Base-by-base conservation (phyloP, 2,329 filamentous ascomycete species). In the Arthrobotrys entomopaga region DNA sequence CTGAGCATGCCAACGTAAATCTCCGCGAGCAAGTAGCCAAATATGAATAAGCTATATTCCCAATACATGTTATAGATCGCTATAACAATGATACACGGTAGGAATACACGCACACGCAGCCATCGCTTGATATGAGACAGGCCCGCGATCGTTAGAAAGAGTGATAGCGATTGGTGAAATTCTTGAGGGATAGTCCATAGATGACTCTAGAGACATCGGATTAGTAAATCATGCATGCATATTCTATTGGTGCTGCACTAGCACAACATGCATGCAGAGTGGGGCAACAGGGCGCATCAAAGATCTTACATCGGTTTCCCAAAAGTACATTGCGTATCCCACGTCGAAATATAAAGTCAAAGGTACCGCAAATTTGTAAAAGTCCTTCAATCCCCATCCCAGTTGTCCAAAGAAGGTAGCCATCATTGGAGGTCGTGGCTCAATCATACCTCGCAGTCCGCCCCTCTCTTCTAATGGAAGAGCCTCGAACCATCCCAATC, bases 101-200 rank as follows among this genome's bases (percentile, higher is more conserved):
- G n/a, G 13, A 80, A 77, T 4, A 77, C 61, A 0, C 65, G 69
- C 52, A 82, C 78, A 0, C 83, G 80, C 13, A 83, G 64, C 10
- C 76, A 74, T 7, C 80, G 74, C 50, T 80, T 79, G 34, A 83
- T 74, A 19, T 81, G 78, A 15, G 81, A 81, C 1, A 83, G 75
- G 11, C 76, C 76, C 34, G 81, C 79, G n/a, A 84, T 69, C 19
- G 82, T 76, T n/a, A 82, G 72, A 66, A 84, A 84, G 5, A 84
- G 77, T 20, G 83, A 77, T 81, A 84, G 81, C 7, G 84, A 85
- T 77, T 84, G 81, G 24, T 80, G 82, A 60, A 84, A 83, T 65
- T 85, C 84, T 65, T 84, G 81, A 0, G 84, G 83, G 16, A 85
- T 84, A 1, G 84, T 85, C 84, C 84, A 85, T 15, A 85, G 79